Percentiles rank a stretch among this genome's conserved stretches.
These are phyloP conservation scores for Tardiomyces blankii DNA, from an alignment of 1,139 yeast species.

Conservation along the genomic window DNA sequence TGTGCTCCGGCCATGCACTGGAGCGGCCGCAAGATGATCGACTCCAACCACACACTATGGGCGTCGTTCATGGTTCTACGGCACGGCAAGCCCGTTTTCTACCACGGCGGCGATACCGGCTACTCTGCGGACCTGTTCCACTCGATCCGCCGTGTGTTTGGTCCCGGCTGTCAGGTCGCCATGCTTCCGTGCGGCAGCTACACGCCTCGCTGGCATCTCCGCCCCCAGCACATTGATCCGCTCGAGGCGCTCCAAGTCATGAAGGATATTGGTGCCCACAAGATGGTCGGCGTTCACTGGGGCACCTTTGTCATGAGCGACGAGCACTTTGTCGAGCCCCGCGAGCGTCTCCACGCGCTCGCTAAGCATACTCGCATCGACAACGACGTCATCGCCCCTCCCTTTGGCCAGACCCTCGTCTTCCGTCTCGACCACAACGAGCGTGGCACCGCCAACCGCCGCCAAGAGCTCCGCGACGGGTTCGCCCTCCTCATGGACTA, in stretches of 20 bases:
- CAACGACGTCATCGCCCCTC: slow-evolving; percentile 38
- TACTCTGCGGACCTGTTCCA: slow-evolving; percentile 62
- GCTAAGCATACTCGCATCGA: slow-evolving; percentile 9
- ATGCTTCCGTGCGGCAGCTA: slow-evolving; percentile 91
- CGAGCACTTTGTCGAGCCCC: slow-evolving; percentile 81
- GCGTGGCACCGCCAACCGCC: not conserved
- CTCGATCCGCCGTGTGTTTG: slow-evolving; percentile 51
- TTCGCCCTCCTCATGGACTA: not conserved
- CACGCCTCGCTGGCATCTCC: slow-evolving; percentile 90
- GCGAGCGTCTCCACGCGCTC: slow-evolving; percentile 31
- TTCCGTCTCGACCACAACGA: slow-evolving; percentile 17
- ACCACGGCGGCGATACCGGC: slow-evolving; percentile 95
- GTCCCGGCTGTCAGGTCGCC: slow-evolving; percentile 54
- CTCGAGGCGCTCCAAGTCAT: slow-evolving; percentile 61
- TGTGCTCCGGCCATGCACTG: slow-evolving; percentile 98
- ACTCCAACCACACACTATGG: slow-evolving; percentile 78
- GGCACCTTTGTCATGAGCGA: slow-evolving; percentile 87
- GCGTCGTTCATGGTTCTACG: slow-evolving; percentile 66
- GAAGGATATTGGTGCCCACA: slow-evolving; percentile 47
- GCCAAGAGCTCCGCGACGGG: not conserved
- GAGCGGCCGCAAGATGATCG: slow-evolving; percentile 76
- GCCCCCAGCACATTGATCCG: slow-evolving; percentile 81
- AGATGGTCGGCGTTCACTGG: slow-evolving; percentile 87
- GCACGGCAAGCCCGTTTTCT: slow-evolving; percentile 58
- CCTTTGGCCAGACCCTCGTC: slow-evolving; percentile 41